Percentiles rank a stretch among this genome's conserved stretches.
Conservation (phyloP, 164 flowering plant species). For the Stephania japonica region DNA sequence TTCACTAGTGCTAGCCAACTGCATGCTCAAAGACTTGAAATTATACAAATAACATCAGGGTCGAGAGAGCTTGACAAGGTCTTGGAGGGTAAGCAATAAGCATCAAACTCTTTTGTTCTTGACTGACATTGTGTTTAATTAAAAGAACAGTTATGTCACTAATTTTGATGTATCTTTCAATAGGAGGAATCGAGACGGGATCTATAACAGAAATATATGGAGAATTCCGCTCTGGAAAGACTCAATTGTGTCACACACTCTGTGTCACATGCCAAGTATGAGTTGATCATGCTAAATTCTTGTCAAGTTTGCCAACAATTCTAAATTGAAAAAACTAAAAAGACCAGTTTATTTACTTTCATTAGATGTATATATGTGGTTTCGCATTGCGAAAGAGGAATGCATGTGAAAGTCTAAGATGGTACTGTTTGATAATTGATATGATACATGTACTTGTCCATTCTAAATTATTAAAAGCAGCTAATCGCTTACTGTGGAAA, state of each 20-base stretch:
- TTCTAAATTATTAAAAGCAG: background rate
- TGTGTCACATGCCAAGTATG: slow-evolving; percentile 96
- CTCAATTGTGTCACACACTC: slow-evolving; percentile 92
- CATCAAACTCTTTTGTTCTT: too few species aligned
- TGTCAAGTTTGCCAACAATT: background rate
- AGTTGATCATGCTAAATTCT: background rate
- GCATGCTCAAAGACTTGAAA: slow-evolving; percentile 87
- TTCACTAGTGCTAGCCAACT: slow-evolving; percentile 90
- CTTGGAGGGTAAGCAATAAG: slow-evolving; percentile 63
- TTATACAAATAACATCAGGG: slow-evolving; percentile 87
- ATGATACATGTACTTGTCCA: background rate
- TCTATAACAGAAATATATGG: slow-evolving; percentile 95
- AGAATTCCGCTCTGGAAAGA: slow-evolving; percentile 92
- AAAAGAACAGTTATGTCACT: background rate
- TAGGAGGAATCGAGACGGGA: slow-evolving; percentile 95
- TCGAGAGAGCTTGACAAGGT: slow-evolving; percentile 90
- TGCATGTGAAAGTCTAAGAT: background rate
- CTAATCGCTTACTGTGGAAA: background rate
- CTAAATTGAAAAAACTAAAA: background rate
- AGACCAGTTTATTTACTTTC: background rate
- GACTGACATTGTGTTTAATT: too few species aligned
- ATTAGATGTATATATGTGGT: background rate
- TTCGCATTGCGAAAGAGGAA: background rate
- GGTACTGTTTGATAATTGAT: background rate
- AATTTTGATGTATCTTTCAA: background rate